Evolutionary conservation across 495 filamentous ascomycete species (phyloP), one percentile per base, ranked within the genome.

Genomic region (Choiromyces venosus): DNA sequence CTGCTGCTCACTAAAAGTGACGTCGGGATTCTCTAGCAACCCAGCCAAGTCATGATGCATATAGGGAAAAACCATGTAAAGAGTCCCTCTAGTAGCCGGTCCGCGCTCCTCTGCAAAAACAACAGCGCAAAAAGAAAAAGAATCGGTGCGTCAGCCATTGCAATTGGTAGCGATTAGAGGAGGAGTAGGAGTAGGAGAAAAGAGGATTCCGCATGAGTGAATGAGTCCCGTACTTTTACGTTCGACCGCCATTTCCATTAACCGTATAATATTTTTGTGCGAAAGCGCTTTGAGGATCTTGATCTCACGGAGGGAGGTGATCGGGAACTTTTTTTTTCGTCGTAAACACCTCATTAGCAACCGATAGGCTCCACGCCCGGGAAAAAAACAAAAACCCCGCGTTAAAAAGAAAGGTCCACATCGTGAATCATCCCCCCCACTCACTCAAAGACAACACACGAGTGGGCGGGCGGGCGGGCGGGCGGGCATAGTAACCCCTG

Each of bases 1-100:
- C 82, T 98, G 93, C 8, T 91, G 88, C 79, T 93, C 89, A 12
- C 89, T 91, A 74, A 99, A 93, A 19, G 88, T 87, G 69, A 98
- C 94, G 7, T 88, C 87, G 37, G 94, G 94, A 76, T 99, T 99
- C 81, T 97, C 95, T 74, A 99, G 87, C 19, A 99, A 87, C 70
- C 95, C 95, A 25, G 94, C 96, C 8, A 99, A 86, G 81, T 99
- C 95, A 81, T 99, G 95, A 78, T 98, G 95, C 94, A 98, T 97
- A 81, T 98, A 99, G 40, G 94, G 94, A 36, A 90, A 96, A 68
- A 97, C 95, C 95, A 99, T 99, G 82, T 97, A 98, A 86, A 98
- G 73, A 42, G 75, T 80, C 16, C 79, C 79, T 65, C 79, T 74
- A 44, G 76, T 73, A 72, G 71, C 72, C 52, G 76, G 73, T 66